Conservation (phyloP, 805 yeast genomes). For the Ogataea ramenticola region DNA sequence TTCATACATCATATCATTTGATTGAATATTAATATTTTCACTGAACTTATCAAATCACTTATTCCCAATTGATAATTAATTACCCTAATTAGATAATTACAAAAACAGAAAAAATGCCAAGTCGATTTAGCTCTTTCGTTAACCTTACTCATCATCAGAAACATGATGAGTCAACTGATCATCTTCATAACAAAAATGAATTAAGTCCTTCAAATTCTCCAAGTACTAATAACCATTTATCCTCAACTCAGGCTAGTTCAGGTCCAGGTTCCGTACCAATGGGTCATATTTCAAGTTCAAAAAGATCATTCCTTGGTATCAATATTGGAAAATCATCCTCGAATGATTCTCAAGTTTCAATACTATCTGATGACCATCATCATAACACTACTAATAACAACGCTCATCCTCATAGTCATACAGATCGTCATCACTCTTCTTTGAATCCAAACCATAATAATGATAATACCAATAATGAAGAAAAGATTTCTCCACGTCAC, state of each 20-base stretch:
- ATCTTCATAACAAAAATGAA: not conserved
- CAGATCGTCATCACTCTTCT: too few species aligned
- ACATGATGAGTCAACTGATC: constrained; percentile 1
- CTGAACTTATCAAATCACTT: too few species aligned
- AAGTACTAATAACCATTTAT: too few species aligned
- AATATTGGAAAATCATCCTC: constrained; percentile 22
- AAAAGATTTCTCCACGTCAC: too few species aligned
- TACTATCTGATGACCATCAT: constrained; percentile 18
- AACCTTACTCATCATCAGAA: constrained; percentile 12
- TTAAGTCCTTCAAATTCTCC: not conserved
- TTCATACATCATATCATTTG: too few species aligned
- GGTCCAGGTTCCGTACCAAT: constrained; percentile 8
- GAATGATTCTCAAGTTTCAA: constrained; percentile 21
- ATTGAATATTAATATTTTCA: too few species aligned
- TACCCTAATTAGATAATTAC: too few species aligned
- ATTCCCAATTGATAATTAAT: too few species aligned
- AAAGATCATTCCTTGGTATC: constrained; percentile 24
- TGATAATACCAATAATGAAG: not conserved
- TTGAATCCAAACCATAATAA: not conserved
- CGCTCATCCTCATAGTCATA: not conserved
- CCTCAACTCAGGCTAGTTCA: not conserved
- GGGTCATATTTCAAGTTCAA: constrained; percentile 16
- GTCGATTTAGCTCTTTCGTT: constrained; percentile 21
- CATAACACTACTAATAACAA: constrained; percentile 1
- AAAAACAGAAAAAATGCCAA: constrained; percentile 20